Percentiles rank a stretch among this genome's conserved stretches.
Evolutionary conservation across 495 filamentous ascomycete species (phyloP).

Genomic region (Jackrogersella minutella): DNA sequence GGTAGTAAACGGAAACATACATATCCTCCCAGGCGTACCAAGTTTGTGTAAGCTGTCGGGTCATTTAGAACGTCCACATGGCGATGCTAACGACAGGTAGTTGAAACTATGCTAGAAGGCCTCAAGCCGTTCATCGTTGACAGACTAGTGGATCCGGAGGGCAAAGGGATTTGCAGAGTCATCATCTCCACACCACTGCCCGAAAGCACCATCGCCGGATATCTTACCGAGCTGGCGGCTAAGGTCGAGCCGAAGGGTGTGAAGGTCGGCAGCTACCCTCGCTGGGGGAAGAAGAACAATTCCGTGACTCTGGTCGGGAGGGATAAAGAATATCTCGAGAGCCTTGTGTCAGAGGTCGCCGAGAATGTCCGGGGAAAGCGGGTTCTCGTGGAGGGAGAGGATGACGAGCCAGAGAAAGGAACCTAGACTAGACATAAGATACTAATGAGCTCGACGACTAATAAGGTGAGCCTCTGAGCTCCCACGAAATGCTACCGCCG

Average conservation of each 20-base stretch:
- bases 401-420: slow-evolving; percentile 44
- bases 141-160: slow-evolving; percentile 76
- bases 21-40: slow-evolving; percentile 92
- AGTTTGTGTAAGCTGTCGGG: slow-evolving; percentile 63
- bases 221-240: slow-evolving; percentile 78
- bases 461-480: too few species aligned
- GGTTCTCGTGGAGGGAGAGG: slow-evolving; percentile 55
- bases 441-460: too few species aligned
- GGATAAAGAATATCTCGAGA: slow-evolving; percentile 59
- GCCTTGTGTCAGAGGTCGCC: slow-evolving; percentile 59
- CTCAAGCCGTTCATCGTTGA: slow-evolving; percentile 74
- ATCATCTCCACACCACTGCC: slow-evolving; percentile 85
- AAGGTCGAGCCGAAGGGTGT: slow-evolving; percentile 75
- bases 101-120: slow-evolving; percentile 77
- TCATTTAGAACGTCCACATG: neutral
- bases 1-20: slow-evolving; percentile 89
- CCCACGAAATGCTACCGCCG: neutral
- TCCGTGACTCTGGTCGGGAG: slow-evolving; percentile 90
- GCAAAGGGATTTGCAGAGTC: slow-evolving; percentile 77
- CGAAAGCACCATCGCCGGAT: slow-evolving; percentile 84
- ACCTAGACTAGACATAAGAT: neutral
- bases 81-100: slow-evolving; percentile 33
- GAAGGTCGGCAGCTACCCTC: slow-evolving; percentile 96
- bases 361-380: slow-evolving; percentile 56
- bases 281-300: slow-evolving; percentile 88